These are phyloP conservation scores for Datisca glomerata DNA, from an alignment of 306 rosid species.

Conservation along the genomic window DNA sequence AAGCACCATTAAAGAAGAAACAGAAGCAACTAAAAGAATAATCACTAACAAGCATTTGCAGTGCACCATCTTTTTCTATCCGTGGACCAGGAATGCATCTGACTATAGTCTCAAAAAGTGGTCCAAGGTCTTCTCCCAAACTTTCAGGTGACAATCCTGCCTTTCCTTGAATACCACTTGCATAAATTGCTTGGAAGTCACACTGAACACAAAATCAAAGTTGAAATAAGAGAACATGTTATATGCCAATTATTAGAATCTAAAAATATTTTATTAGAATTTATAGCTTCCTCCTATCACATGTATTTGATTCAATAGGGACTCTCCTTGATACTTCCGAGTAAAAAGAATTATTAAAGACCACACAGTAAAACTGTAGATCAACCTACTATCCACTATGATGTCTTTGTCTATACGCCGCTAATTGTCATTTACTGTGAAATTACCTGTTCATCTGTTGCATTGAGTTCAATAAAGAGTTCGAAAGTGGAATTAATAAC, in stretches of 20 bases:
- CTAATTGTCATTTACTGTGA: slow-evolving; percentile 10
- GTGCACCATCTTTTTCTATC: slow-evolving; percentile 83
- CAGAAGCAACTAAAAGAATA: slow-evolving; percentile 12
- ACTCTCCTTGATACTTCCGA: too few species aligned
- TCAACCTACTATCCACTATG: too few species aligned
- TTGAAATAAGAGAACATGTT: slow-evolving; percentile 2
- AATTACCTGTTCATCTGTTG: slow-evolving; percentile 88
- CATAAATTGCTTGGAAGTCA: slow-evolving; percentile 94
- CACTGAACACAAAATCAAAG: slow-evolving; percentile 39
- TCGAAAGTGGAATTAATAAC: slow-evolving; percentile 94
- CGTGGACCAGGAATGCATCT: slow-evolving; percentile 99
- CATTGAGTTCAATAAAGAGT: slow-evolving; percentile 91
- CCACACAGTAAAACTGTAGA: too few species aligned
- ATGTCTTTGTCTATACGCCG: too few species aligned
- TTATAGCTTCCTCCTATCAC: background rate
- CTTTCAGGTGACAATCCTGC: slow-evolving; percentile 87
- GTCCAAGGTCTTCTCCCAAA: slow-evolving; percentile 94
- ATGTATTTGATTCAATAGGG: background rate
- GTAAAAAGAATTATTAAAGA: too few species aligned
- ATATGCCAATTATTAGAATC: too few species aligned
- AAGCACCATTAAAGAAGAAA: slow-evolving; percentile 4
- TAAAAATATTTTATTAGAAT: too few species aligned
- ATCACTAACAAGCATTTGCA: slow-evolving; percentile 91
- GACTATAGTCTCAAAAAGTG: slow-evolving; percentile 82
- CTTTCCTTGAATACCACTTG: slow-evolving; percentile 91